Evolutionary conservation across 768 basidiomycete species (phyloP), one percentile per base, ranked within the genome.

Genomic region (Jaapia argillacea): DNA sequence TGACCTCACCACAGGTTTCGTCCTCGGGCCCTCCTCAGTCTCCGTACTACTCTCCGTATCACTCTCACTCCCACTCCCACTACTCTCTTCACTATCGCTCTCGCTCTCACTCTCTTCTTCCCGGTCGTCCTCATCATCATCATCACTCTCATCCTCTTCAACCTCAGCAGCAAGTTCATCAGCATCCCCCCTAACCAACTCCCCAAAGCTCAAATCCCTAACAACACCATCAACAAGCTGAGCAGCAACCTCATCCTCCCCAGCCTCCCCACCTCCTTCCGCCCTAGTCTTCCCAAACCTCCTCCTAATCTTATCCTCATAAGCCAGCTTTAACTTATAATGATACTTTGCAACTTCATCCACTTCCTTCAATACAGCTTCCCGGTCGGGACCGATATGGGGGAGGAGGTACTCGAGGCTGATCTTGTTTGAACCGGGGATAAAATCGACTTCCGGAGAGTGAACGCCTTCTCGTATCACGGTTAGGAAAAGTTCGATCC

Each of bases 401-500:
- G 96, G 96, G 4, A 98, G 72, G 24, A 98, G 64, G 55, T 83
- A 88, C 54, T 99, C 96, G 39, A 99, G 77, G 51, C 82, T 85
- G 57, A 96, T 65, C 6, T 54, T 59, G 33, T 67, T 54, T 13
- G 13, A 43, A 6, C 20, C 12, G n/a, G n/a, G n/a, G n/a, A n/a
- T n/a, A n/a, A n/a, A n/a, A 16, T 28, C 33, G 20, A 3, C 70
- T 65, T 12, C 67, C 63, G 3, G 10, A 6, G 37, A 38, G 6
- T 88, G 85, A 4, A 98, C 62, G 4, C 96, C 96, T 47, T 93
- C 91, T 7, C 96, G 85, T 38, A 92, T 77, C 43, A 86, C 75
- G 21, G 85, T 85, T 46, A 98, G 71, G 68, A 98, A 98, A 26
- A 88, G 76, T 62, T 98, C 93, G 60, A 96, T 85, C 96, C 96